phyloP scores from a whole-genome alignment of 179 eudicot genomes.

The Nepenthes alata region DNA sequence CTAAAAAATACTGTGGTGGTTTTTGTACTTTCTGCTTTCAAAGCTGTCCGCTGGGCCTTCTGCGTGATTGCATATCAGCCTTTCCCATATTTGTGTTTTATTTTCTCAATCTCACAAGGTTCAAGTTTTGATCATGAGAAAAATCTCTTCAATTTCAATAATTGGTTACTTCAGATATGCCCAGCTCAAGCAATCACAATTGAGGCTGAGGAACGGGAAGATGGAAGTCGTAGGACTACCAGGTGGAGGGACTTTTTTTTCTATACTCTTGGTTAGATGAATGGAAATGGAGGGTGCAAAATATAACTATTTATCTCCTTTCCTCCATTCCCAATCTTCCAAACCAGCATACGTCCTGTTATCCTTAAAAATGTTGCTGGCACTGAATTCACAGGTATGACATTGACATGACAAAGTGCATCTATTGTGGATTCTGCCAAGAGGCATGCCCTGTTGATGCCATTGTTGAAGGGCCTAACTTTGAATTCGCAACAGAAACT shows the following conservation, averaged over 20 bases:
- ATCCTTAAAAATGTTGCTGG: background rate
- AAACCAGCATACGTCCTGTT: background rate
- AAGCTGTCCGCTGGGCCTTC: too few relatives aligned
- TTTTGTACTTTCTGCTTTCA: too few relatives aligned
- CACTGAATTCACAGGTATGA: constrained; percentile 43
- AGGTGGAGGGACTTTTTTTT: constrained; percentile 29
- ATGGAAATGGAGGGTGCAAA: background rate
- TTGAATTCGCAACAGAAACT: constrained; percentile 94
- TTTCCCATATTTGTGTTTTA: too few relatives aligned
- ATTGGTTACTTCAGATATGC: constrained; percentile 46
- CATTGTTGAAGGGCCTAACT: constrained; percentile 97
- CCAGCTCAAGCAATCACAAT: constrained; percentile 99
- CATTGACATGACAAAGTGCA: constrained; percentile 96
- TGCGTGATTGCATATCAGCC: too few relatives aligned
- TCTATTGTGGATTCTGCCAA: constrained; percentile 98
- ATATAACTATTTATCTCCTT: too few relatives aligned
- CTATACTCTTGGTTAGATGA: background rate
- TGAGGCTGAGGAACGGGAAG: constrained; percentile 97
- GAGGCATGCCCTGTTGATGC: constrained; percentile 99
- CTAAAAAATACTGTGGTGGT: too few relatives aligned
- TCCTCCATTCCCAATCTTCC: too few relatives aligned
- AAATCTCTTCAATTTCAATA: too few relatives aligned
- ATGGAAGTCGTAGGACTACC: constrained; percentile 95
- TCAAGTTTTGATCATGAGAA: too few relatives aligned
- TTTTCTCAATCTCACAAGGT: too few relatives aligned